Evolutionary conservation across 2,329 filamentous ascomycete genomes (phyloP), one percentile per base, ranked within the genome.

Genomic region (Ophiostoma ulmi): DNA sequence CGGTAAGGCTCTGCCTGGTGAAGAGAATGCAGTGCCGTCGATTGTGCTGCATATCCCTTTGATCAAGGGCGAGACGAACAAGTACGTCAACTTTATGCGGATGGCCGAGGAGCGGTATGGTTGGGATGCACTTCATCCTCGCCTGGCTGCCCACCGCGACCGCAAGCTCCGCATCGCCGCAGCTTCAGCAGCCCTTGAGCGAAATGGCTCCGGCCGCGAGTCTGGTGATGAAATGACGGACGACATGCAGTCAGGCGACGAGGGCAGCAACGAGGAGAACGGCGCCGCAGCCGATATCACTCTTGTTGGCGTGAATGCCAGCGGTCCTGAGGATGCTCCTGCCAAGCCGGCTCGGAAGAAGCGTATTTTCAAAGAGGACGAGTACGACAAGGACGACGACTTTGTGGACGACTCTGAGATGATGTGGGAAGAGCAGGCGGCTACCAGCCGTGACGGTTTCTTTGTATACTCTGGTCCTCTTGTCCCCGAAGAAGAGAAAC

Each of bases 381-480:
- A 94, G 76, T 94, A 94, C 76, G 91, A 94, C 77, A 90, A 91
- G 76, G 90, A 91, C 67, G 91, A 94, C 76, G 91, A 90, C 69
- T 94, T 94, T 80, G 88, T 94, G 70, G 95, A 99, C 76, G 95
- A 99, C 78, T 96, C 93, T 1, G 95, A 99, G 79, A 80, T 97
- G 77, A 85, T 96, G 0, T 98, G 94, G 94, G 93, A 98, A 80
- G 93, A 97, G 77, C 92, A 97, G 78, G 94, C 94, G 7, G 93
- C 94, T 5, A 94, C 95, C 66, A 94, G 92, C 75, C 92, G 94
- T 75, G 95, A 98, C 78, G 95, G 95, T 0, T 99, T 98, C 82
- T 99, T 98, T 78, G 95, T 99, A 1, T 99, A 97, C 80, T 96
- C 92, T 72, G 95, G 95, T 3, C 94, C 94, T 10, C 83, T 99